Base-by-base conservation (phyloP, 192 early-diverging fungal species). In the Entomortierella beljakovae region DNA sequence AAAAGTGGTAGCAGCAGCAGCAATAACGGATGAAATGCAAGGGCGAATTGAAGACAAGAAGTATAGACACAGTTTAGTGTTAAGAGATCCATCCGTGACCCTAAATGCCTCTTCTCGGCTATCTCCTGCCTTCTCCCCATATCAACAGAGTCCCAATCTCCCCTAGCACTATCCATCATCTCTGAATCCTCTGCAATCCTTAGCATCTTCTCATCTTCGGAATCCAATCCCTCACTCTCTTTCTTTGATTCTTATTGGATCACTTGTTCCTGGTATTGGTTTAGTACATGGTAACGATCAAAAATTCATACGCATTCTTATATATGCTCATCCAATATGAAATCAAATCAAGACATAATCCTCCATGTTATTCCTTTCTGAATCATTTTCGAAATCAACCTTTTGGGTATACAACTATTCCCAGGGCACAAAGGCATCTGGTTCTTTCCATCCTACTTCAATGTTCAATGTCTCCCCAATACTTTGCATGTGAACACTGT, bases 31-130 rank as follows among this genome's bases (percentile, higher is more conserved):
- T 42, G 3, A 20, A 57, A 33, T 4, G 37, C 20, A 25, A n/a
- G n/a, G 34, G 51, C 22, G 25, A 42, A 31, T 32, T 18, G 34
- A 59, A 59, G 57, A 28, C 57, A 59, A 59, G 37, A 59, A 59
- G 37, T 37, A 59, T 59, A 59, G 57, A 59, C 22, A 38, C 57
- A 42, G 57, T 59, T 59, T 59, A 59, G 57, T 59, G 38, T 35
- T 31, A 42, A 3, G 2, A 42, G 26, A 59, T 42, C 37, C 37
- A 42, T 32, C 57, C 57, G 23, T 42, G 22, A 7, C 51, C 23
- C 6, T 18, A 6, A 53, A 53, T 46, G 43, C 15, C 43, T 15
- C 6, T 13, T 16, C 43, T 46, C 15, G 43, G 43, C 43, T 11
- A 46, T 46, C 15, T 46, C 53, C 16, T 34, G 6, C 22, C 54